Percentiles rank a stretch among this genome's conserved stretches.
phyloP scores from a whole-genome alignment of 768 basidiomycete genomes.

The Pleurotus pulmonarius region DNA sequence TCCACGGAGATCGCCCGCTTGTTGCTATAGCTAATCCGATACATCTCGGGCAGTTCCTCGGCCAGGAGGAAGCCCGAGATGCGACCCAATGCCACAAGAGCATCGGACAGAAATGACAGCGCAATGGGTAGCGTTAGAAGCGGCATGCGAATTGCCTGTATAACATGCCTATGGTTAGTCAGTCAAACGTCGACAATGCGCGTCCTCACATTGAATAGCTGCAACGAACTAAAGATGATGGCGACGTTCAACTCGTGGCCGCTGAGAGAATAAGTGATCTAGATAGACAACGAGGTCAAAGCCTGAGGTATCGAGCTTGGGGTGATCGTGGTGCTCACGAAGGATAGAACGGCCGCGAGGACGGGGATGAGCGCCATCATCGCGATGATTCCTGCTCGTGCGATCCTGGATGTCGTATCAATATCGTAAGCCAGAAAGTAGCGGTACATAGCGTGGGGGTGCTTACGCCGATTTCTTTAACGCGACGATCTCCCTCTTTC shows the following conservation, averaged over 20 bases:
- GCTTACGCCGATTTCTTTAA: constrained; percentile 18
- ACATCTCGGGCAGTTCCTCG: constrained; percentile 49
- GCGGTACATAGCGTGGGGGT: background rate
- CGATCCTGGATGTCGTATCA: constrained; percentile 25
- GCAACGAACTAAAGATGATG: constrained; percentile 52
- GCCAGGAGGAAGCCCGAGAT: constrained; percentile 46
- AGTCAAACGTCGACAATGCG: background rate
- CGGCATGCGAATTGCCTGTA: constrained; percentile 53
- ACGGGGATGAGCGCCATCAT: constrained; percentile 32
- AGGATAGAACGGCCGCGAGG: constrained; percentile 34
- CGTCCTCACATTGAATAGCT: constrained; percentile 50
- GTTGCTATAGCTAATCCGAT: constrained; percentile 34
- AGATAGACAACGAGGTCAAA: constrained; percentile 7
- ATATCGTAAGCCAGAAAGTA: background rate
- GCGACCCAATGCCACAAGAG: constrained; percentile 45
- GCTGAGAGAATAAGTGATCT: constrained; percentile 62
- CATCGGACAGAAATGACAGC: constrained; percentile 43
- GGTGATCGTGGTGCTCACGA: constrained; percentile 27
- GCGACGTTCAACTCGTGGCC: constrained; percentile 53
- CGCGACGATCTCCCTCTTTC: constrained; percentile 15
- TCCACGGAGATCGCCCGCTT: constrained; percentile 41
- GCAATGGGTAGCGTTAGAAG: constrained; percentile 55
- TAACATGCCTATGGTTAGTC: background rate
- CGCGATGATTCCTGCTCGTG: constrained; percentile 19
- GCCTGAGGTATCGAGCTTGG: constrained; percentile 11